These are phyloP conservation scores for Puccinia coronata DNA, from an alignment of 1,284 basidiomycete genomes.

Conservation along the genomic window DNA sequence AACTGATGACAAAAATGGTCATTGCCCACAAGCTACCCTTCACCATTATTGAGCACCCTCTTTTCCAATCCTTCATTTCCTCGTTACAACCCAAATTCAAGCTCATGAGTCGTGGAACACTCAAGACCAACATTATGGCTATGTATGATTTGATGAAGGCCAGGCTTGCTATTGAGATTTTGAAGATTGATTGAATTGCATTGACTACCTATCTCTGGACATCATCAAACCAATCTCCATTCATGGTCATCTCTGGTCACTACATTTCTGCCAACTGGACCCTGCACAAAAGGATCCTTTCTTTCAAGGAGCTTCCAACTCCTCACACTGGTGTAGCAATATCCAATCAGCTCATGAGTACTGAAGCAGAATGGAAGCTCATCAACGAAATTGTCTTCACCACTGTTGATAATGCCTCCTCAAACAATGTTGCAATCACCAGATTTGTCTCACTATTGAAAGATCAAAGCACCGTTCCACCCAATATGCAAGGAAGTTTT, in stretches of 20 bases:
- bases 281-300: not conserved
- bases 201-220: not conserved
- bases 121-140: not conserved
- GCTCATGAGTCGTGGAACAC: not conserved
- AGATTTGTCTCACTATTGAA: not conserved
- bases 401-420: not conserved
- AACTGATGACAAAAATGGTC: not conserved
- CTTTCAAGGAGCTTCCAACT: not conserved
- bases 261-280: not conserved
- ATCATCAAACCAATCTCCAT: not conserved
- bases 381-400: not conserved
- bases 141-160: not conserved
- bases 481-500: not conserved
- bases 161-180: not conserved
- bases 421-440: not conserved
- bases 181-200: not conserved
- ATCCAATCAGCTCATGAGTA: not conserved
- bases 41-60: not conserved
- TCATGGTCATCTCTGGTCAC: not conserved
- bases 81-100: not conserved
- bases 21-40: not conserved
- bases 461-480: not conserved
- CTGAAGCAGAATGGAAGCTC: not conserved
- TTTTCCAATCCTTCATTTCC: not conserved
- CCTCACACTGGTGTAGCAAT: not conserved